Base-by-base conservation (phyloP, 2,329 filamentous ascomycete species). In the Aureobasidium sp. region DNA sequence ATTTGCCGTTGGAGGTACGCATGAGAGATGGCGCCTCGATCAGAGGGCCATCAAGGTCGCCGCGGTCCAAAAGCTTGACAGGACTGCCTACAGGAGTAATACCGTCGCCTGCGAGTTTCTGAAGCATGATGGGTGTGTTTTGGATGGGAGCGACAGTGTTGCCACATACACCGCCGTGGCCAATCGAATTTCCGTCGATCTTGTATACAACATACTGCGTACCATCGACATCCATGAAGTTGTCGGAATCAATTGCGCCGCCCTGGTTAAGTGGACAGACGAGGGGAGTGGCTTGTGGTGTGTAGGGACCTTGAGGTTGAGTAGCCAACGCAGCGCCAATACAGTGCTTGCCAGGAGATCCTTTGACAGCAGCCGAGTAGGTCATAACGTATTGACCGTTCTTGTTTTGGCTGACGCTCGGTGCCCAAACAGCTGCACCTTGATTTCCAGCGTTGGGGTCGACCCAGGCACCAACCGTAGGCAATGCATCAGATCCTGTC, bases 351-450 rank as follows among this genome's bases (percentile, higher is more conserved):
- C 53, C 53, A 3, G 64, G 63, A 44, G 64, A 63, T 9, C 66
- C 67, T n/a, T 62, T 65, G 5, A 68, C 67, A 13, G 67, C 67
- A 13, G 68, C 69, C 10, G 64, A 67, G 65, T 67, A 70, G 60
- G 69, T 69, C 65, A 71, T 65, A 16, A 70, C 55, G 53, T 66
- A 71, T 11, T 62, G 64, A 15, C 68, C 69, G 13, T 69, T 64
- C 29, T 64, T 63, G 44, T 65, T 64, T 16, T 63, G 62, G 45
- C 59, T 68, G 29, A 74, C 69, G 44, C 72, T 70, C 0, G 73
- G 73, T 8, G 72, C 73, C 73, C 73, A 75, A 3, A 74, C 66
- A 25, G 65, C 66, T 25, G 70, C 65, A 49, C 59, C 62, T 41
- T 66, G 63, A 3, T 66, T 65, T 8, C 65, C 62, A 27, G 63